phyloP scores from a whole-genome alignment of 768 basidiomycete species.

The Kwoniella mangroviensis region DNA sequence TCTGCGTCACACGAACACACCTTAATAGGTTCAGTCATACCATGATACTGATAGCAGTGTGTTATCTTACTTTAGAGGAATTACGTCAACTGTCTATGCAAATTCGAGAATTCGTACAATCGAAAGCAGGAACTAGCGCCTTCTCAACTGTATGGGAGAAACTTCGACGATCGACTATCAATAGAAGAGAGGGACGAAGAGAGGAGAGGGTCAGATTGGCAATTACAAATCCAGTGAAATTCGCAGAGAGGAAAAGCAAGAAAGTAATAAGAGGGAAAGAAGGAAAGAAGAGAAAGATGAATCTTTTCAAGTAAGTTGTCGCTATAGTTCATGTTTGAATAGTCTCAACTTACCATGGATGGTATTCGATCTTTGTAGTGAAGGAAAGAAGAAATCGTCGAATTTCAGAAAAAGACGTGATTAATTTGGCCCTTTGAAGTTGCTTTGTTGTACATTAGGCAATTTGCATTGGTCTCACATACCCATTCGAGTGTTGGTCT shows the following conservation, averaged over 20 bases:
- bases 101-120: slow-evolving; percentile 82
- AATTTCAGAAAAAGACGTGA: slow-evolving; percentile 16
- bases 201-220: slow-evolving; percentile 65
- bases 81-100: slow-evolving; percentile 79
- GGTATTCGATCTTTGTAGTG: slow-evolving; percentile 6
- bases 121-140: slow-evolving; percentile 82
- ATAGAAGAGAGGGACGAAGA: slow-evolving; percentile 73
- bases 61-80: slow-evolving; percentile 65
- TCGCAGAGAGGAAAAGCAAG: slow-evolving; percentile 74
- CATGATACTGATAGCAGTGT: no score
- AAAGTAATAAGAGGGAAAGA: slow-evolving; percentile 79
- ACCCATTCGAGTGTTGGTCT: not conserved
- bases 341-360: not conserved
- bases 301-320: slow-evolving; percentile 53
- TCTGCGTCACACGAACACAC: not conserved
- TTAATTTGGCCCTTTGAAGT: not conserved
- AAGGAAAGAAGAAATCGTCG: slow-evolving; percentile 20
- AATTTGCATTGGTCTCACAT: not conserved
- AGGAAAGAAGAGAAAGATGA: slow-evolving; percentile 74
- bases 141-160: slow-evolving; percentile 80
- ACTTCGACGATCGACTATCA: slow-evolving; percentile 73
- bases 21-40: no score
- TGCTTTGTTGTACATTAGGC: slow-evolving; percentile 11
- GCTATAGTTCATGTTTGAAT: not conserved
- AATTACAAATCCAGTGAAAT: slow-evolving; percentile 73